These are phyloP conservation scores for Kingdonia uniflora DNA, from an alignment of 164 flowering plant genomes.

Conservation along the genomic window DNA sequence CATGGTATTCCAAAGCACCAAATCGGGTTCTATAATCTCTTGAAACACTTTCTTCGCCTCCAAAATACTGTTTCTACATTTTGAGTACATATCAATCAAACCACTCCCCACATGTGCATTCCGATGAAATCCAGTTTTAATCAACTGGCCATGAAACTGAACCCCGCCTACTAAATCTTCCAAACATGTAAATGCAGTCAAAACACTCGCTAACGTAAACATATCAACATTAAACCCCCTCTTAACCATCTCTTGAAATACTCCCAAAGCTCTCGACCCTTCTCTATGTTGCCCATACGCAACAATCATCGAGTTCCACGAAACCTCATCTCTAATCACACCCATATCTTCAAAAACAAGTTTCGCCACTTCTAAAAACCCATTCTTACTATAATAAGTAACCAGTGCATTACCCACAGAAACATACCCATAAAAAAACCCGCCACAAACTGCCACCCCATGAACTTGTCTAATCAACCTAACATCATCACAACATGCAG, in stretches of 20 bases:
- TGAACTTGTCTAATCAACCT: too few relatives aligned
- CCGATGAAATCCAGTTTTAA: not conserved
- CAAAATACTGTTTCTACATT: not conserved
- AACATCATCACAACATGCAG: too few relatives aligned
- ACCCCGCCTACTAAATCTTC: not conserved
- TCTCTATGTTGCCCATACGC: slow-evolving; percentile 1
- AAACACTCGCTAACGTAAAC: not conserved
- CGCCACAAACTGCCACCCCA: too few relatives aligned
- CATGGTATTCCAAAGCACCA: not conserved
- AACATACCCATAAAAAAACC: too few relatives aligned
- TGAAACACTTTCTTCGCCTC: not conserved
- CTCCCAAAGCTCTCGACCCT: not conserved
- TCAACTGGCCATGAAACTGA: slow-evolving; percentile 2
- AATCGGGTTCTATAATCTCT: not conserved
- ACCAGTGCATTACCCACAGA: too few relatives aligned
- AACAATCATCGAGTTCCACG: not conserved
- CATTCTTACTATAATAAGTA: not conserved
- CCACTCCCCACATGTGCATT: slow-evolving; percentile 1
- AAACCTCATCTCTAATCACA: not conserved
- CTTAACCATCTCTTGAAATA: not conserved
- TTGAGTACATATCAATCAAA: not conserved
- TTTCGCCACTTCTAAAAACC: not conserved
- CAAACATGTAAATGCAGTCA: not conserved
- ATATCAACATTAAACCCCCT: not conserved
- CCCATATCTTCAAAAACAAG: slow-evolving; percentile 1